These are phyloP conservation scores for Neurospora sp. DNA, from an alignment of 495 filamentous ascomycete genomes.

Conservation along the genomic window DNA sequence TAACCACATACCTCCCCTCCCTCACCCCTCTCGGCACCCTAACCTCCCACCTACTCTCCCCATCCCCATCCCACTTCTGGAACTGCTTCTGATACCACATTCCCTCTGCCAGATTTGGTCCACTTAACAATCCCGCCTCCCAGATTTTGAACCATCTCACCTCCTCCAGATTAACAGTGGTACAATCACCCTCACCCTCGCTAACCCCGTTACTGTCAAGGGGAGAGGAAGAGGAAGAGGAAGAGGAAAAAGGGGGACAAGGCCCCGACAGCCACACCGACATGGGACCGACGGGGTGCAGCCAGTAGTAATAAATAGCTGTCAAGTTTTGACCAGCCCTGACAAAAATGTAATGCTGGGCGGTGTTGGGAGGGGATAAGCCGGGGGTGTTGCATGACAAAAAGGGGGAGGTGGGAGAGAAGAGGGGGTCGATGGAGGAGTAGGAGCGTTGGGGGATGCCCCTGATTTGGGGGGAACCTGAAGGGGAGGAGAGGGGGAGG, in stretches of 20 bases:
- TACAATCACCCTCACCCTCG: constrained; percentile 15
- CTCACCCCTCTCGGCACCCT: constrained; percentile 38
- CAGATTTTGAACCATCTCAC: constrained; percentile 44
- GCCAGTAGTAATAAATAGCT: constrained; percentile 44
- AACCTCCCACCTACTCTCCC: constrained; percentile 34
- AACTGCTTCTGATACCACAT: constrained; percentile 44
- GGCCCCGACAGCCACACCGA: constrained; percentile 27
- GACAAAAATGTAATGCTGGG: constrained; percentile 12
- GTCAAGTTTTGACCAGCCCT: no score
- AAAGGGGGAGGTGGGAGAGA: constrained; percentile 22
- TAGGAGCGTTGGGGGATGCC: constrained; percentile 37
- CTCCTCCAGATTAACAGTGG: constrained; percentile 26
- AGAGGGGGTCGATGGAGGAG: constrained; percentile 36
- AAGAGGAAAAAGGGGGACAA: background rate
- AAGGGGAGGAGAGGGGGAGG: no score
- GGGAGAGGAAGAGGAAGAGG: no score
- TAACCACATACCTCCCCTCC: constrained; percentile 40
- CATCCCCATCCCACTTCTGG: constrained; percentile 34
- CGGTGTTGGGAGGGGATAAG: constrained; percentile 21
- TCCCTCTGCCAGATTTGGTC: constrained; percentile 37
- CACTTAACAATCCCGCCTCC: constrained; percentile 37
- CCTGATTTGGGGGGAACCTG: constrained; percentile 14
- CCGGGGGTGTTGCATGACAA: constrained; percentile 37
- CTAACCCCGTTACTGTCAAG: no score
- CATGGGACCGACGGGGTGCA: constrained; percentile 44